These are phyloP conservation scores for Petunia axillaris DNA, from an alignment of 257 asterid species.

Conservation along the genomic window DNA sequence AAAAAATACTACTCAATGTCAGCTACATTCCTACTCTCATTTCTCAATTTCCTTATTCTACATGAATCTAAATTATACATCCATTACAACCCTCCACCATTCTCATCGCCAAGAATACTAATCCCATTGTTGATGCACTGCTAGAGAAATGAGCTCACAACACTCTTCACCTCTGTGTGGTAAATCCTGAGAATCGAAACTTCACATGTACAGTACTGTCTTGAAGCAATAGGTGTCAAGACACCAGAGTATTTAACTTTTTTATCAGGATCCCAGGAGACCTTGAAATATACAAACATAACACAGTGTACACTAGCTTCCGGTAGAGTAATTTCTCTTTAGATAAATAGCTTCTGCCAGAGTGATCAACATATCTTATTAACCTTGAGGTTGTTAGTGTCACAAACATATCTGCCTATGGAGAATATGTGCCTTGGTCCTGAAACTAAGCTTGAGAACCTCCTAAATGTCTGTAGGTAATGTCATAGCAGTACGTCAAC, in stretches of 20 bases:
- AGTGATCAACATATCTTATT: background rate
- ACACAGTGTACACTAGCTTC: too few relatives aligned
- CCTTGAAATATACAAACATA: too few relatives aligned
- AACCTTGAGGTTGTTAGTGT: background rate
- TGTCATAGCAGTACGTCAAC: background rate
- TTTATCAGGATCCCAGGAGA: too few relatives aligned
- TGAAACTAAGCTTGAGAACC: background rate
- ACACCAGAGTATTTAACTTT: background rate
- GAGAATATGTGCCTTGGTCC: background rate
- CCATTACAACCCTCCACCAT: background rate
- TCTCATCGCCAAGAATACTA: background rate
- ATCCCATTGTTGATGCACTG: background rate
- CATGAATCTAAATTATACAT: background rate
- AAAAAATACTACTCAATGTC: conserved; percentile 3
- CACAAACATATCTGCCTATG: background rate
- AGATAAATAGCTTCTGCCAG: background rate
- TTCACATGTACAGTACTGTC: background rate
- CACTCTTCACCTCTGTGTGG: background rate
- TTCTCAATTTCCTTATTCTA: background rate
- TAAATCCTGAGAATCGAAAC: background rate
- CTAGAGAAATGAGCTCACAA: background rate
- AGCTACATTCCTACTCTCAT: background rate
- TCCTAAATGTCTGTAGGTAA: background rate
- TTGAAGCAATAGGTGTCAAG: background rate
- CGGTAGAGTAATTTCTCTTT: background rate